Base-by-base conservation (phyloP, 495 filamentous ascomycete genomes). In the Letharia columbiana region DNA sequence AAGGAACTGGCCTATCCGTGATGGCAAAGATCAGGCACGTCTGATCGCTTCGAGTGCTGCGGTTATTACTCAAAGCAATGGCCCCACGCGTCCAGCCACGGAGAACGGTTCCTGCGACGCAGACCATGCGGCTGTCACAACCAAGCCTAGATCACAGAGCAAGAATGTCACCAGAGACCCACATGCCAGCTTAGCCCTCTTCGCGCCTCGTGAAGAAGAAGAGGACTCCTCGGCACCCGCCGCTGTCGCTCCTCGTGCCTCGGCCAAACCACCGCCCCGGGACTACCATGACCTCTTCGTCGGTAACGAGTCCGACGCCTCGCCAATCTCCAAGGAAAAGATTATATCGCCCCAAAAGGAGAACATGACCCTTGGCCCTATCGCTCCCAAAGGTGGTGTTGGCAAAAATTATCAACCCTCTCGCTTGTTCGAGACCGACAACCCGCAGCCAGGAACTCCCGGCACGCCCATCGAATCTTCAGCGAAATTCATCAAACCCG, bases 1-100 rank as follows among this genome's bases (percentile, higher is more conserved):
- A 57, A 89, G 87, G 71, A 91, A 89, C 73, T 98, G 94, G 94
- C 94, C 94, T 28, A 93, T 98, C 75, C 89, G 87, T 66, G 91
- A 96, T 72, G 89, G 88, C 65, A 88, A 85, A 69, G 91, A 96
- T 35, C 94, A 98, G 76, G 81, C 86, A 54, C 87, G 83, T 69
- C 78, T 96, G 66, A 88, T 98, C 68, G 77, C 77, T 69, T 72
- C 74, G 5, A 80, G 77, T 57, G 72, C 72, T 54, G 70, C 73
- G 6, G 71, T 71, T 35, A 66, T 71, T 8, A 70, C 66, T 11
- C 68, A 66, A 33, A 67, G 60, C 17, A 66, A 63, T 49, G 58
- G 70, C 23, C 64, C 68, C 56, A 52, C 6, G 61, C 69, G 41
- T 68, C 72, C 40, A 65, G n/a, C 56, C 15, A 52, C 44, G 64